These are phyloP conservation scores for Plasmodium ovale DNA, from an alignment of 169 alveolate genomes.

Conservation along the genomic window DNA sequence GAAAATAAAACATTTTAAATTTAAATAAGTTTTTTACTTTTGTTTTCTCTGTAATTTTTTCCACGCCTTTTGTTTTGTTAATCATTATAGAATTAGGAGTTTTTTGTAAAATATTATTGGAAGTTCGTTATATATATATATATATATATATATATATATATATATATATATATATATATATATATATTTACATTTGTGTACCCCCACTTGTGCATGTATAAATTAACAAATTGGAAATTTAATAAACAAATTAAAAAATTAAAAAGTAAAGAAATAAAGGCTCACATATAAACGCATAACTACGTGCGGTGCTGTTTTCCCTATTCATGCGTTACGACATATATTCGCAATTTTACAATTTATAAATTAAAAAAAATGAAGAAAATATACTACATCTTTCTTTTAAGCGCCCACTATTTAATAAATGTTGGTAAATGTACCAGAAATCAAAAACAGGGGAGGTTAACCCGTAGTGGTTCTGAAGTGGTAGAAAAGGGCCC, in stretches of 20 bases:
- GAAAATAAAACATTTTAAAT: neutral
- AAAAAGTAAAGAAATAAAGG: too few species aligned
- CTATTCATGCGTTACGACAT: neutral
- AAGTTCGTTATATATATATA: neutral
- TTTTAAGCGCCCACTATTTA: slow-evolving; percentile 36
- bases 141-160: neutral
- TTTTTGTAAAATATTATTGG: neutral
- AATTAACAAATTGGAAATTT: neutral
- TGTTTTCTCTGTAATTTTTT: neutral
- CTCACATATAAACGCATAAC: neutral
- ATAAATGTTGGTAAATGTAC: slow-evolving; percentile 8
- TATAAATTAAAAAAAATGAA: slow-evolving; percentile 43
- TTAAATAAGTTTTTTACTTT: neutral
- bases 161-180: neutral
- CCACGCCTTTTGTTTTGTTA: neutral
- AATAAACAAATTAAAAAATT: too few species aligned
- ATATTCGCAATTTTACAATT: neutral
- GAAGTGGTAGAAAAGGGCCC: neutral
- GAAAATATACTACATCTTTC: slow-evolving; percentile 34
- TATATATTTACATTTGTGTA: neutral
- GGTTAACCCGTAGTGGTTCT: neutral
- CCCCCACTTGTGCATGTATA: too few species aligned
- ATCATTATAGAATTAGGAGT: neutral
- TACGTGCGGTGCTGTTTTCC: neutral
- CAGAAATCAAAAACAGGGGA: neutral